Conservation (phyloP, 176 grass and related monocot species). For the Lolium rigidum region DNA sequence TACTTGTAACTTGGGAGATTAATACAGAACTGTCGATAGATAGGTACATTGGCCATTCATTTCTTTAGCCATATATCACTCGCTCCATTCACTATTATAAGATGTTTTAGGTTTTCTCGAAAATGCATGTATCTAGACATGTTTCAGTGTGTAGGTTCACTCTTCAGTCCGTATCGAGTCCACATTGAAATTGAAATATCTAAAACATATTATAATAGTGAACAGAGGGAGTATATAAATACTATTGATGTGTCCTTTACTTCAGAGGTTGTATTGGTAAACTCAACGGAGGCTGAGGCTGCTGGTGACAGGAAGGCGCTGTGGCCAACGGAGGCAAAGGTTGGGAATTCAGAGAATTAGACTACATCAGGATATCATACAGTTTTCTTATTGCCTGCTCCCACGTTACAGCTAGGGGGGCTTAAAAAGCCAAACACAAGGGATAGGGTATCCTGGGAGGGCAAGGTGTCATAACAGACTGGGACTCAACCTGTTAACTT, state of each 20-base stretch:
- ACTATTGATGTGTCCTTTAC: neutral
- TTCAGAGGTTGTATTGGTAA: neutral
- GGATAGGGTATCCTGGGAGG: too few species aligned
- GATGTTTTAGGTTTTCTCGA: too few species aligned
- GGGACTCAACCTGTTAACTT: too few species aligned
- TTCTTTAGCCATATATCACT: neutral
- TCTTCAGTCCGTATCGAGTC: too few species aligned
- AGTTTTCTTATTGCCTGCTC: neutral
- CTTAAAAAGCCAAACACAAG: too few species aligned
- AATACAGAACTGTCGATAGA: neutral
- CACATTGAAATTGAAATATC: too few species aligned
- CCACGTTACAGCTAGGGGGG: too few species aligned
- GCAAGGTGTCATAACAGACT: too few species aligned
- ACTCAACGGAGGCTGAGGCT: neutral
- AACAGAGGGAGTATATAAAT: neutral
- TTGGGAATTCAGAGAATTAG: neutral
- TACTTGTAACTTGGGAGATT: slow-evolving; percentile 3
- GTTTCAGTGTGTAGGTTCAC: too few species aligned
- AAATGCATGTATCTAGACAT: too few species aligned
- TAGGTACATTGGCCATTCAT: neutral
- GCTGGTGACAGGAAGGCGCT: neutral
- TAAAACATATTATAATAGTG: too few species aligned
- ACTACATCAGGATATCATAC: neutral
- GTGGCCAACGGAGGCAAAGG: neutral
- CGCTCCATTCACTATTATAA: too few species aligned